Base-by-base conservation (phyloP, 2,329 filamentous ascomycete species). In the Ascosphaera apis region DNA sequence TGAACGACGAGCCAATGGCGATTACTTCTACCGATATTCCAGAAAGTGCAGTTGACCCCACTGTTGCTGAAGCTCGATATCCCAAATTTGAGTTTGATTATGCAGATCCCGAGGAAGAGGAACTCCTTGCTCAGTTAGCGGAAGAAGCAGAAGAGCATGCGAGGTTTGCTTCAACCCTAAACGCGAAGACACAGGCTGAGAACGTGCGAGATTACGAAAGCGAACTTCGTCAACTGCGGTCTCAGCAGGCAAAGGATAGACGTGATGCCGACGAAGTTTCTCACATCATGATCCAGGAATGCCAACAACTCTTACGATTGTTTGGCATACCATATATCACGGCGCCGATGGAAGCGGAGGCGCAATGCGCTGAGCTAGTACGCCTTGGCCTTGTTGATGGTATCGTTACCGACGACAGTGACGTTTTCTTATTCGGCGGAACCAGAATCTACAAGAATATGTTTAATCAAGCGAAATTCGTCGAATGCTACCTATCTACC, bases 381-480 rank as follows among this genome's bases (percentile, higher is more conserved):
- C 60, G 59, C 0, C 62, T 95, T 0, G 81, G 82, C 0, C 69
- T 95, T 0, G 91, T 98, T 6, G 91, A 98, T 51, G 88, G 91
- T 9, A 92, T 98, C 41, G 84, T 98, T 19, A 98, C 91, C 0
- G 88, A 98, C 48, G 88, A 98, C 52, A 91, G 79, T 2, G 88
- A 98, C 60, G 91, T 76, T 1, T 98, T 98, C 49, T 67, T 98
- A 1, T 98, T 98, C 53, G 91, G 88, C 13, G 91, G 88, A 27
- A 98, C 83, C 0, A 68, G 86, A 13, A 78, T 98, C 15, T 98
- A 98, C 65, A 98, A 98, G 55, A 98, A 98, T 61, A 91, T 98
- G 83, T 98, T 98, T 64, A 98, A 93, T 55, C 76, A 82, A 47
- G 88, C 88, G 54, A 98, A 98, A 52, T 91, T 82, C 47, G 88